Base-by-base conservation (phyloP, 352 stramenopile species). In the Pythium monospermum region DNA sequence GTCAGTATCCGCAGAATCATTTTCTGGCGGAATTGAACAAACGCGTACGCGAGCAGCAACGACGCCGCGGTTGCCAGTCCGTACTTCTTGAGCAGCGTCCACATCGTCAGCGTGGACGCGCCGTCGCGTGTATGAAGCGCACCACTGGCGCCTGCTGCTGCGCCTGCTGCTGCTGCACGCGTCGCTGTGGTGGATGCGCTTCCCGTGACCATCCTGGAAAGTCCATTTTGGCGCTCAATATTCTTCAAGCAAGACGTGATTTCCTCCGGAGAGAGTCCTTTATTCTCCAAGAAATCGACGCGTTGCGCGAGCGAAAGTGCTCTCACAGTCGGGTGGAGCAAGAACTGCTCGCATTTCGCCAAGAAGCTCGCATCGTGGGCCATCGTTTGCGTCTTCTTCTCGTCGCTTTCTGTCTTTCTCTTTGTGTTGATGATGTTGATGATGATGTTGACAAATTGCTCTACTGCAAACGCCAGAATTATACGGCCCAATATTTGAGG, bases 251-350 rank as follows among this genome's bases (percentile, higher is more conserved):
- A 85, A 30, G 68, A 51, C 5, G 73, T 86, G 43, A 89, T 86
- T 48, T 89, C 60, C 36, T 79, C 72, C 2, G 78, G 69, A 2
- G 75, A 74, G n/a, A 89, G 52, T 0, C 78, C 78, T 54, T 89
- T 89, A 37, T 78, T 68, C 66, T 89, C 78, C 10, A 89, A 53
- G 37, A 89, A 89, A 37, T 85, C 78, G 15, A 89, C 78, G 35
- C 76, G 75, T 53, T 89, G 69, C 19, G 78, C 76, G 6, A 89
- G 68, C 3, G 78, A 85, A 36, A 87, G 61, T 21, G 69, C 53
- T 8, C 78, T 75, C 46, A 89, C 78, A 1, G 61, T 66, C 19
- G 78, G 78, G 25, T 89, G 78, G 45, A 87, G 49, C 18, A 89
- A 63, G 55, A 89, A 89, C 36, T 79, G 55, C 61, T 87, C 71